Evolutionary conservation across 352 stramenopile genomes (phyloP).

Genomic region (Globisporangium acanthophoron): DNA sequence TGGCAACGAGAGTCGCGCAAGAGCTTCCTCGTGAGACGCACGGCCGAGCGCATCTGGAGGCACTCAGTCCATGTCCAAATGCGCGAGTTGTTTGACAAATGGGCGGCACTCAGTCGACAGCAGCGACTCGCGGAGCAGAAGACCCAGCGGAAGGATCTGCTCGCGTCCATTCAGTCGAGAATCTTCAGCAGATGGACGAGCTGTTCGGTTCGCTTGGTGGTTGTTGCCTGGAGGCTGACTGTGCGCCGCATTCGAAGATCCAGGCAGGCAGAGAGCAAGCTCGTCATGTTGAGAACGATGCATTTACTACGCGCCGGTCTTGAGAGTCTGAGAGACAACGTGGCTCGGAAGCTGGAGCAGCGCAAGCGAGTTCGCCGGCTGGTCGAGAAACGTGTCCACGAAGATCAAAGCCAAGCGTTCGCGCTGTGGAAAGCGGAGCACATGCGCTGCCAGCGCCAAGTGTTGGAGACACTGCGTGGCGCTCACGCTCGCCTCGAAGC

Average conservation of each 20-base stretch:
- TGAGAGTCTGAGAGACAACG: background rate
- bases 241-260: slow-evolving; percentile 7
- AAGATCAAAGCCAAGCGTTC: background rate
- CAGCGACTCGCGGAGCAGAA: slow-evolving; percentile 10
- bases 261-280: slow-evolving; percentile 13
- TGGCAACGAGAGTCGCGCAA: slow-evolving; percentile 21
- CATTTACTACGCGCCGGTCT: slow-evolving; percentile 1
- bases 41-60: slow-evolving; percentile 31
- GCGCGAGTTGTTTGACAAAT: slow-evolving; percentile 28
- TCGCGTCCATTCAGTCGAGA: slow-evolving; percentile 28
- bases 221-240: slow-evolving; percentile 22
- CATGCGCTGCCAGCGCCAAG: background rate
- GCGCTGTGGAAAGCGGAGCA: background rate
- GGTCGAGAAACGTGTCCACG: background rate
- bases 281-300: slow-evolving; percentile 5
- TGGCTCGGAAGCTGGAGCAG: background rate
- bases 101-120: slow-evolving; percentile 12
- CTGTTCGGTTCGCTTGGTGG: slow-evolving; percentile 17
- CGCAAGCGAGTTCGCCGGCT: background rate
- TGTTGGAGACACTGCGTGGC: background rate
- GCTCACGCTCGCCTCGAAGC: background rate
- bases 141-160: slow-evolving; percentile 15
- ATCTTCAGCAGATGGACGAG: slow-evolving; percentile 34
- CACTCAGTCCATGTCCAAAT: slow-evolving; percentile 29
- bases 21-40: slow-evolving; percentile 25